Conservation (phyloP, 2,329 filamentous ascomycete species). For the Cladosporium sp. region DNA sequence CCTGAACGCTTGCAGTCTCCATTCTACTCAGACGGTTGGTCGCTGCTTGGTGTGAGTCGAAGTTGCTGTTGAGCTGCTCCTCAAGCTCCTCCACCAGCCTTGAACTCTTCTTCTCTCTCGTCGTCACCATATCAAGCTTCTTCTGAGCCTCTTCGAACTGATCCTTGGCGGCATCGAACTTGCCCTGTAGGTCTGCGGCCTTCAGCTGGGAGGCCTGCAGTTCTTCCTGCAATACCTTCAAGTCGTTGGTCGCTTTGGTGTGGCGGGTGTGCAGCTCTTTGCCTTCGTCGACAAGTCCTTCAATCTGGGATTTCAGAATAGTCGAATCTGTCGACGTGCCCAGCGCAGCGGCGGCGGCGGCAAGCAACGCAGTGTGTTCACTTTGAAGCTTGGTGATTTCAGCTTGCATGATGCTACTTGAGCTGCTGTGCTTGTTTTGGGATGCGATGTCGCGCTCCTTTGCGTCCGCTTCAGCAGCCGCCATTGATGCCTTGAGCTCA, state of each 20-base stretch:
- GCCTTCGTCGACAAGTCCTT: slow-evolving; percentile 46
- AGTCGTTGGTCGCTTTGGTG: slow-evolving; percentile 45
- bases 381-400: slow-evolving; percentile 60
- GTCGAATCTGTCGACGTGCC: slow-evolving; percentile 59
- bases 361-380: slow-evolving; percentile 59
- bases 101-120: slow-evolving; percentile 84
- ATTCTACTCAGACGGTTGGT: slow-evolving; percentile 81
- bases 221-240: slow-evolving; percentile 45
- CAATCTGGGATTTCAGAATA: slow-evolving; percentile 45
- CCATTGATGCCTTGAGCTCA: slow-evolving; percentile 60
- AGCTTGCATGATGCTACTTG: slow-evolving; percentile 54
- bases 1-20: slow-evolving; percentile 48
- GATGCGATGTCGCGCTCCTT: slow-evolving; percentile 39
- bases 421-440: slow-evolving; percentile 36
- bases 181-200: slow-evolving; percentile 42
- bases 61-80: slow-evolving; percentile 92
- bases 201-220: slow-evolving; percentile 42
- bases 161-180: slow-evolving; percentile 47
- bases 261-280: slow-evolving; percentile 45
- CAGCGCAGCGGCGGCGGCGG: slow-evolving; percentile 63
- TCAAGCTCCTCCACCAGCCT: slow-evolving; percentile 93
- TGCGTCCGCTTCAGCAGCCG: slow-evolving; percentile 36
- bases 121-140: slow-evolving; percentile 57
- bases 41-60: slow-evolving; percentile 83
- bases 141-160: slow-evolving; percentile 57